Evolutionary conservation across 108 stramenopile species (phyloP).

Genomic region (Cyclotella kingstonii): DNA sequence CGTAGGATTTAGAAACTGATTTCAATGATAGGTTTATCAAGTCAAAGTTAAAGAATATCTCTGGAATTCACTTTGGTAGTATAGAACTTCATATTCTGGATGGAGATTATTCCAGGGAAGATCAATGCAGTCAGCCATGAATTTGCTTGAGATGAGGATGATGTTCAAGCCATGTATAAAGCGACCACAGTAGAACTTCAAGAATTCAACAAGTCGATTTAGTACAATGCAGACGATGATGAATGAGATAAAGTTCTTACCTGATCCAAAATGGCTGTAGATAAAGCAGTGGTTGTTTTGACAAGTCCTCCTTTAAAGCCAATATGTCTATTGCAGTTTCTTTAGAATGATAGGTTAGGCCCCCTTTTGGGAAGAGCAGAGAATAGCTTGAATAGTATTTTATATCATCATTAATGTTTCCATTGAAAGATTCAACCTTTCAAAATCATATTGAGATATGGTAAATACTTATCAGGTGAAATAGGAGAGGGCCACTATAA

Average conservation of each 20-base stretch:
- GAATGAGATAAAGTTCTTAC: constrained; percentile 19
- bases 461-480: too few species aligned
- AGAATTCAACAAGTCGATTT: constrained; percentile 84
- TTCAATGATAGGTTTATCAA: constrained; percentile 69
- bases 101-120: constrained; percentile 51
- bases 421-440: too few species aligned
- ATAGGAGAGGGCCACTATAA: too few species aligned
- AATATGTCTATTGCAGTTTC: too few species aligned
- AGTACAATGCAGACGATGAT: constrained; percentile 53
- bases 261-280: too few species aligned
- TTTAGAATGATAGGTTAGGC: too few species aligned
- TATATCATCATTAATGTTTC: too few species aligned
- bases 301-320: too few species aligned
- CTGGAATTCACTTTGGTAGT: constrained; percentile 53
- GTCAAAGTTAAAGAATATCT: constrained; percentile 62
- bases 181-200: constrained; percentile 77
- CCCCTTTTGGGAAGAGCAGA: too few species aligned
- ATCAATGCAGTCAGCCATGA: constrained; percentile 88
- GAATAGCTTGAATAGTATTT: too few species aligned
- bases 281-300: too few species aligned
- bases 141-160: constrained; percentile 88
- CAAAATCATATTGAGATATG: too few species aligned
- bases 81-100: neutral
- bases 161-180: constrained; percentile 75
- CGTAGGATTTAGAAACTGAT: constrained; percentile 12